Percentiles rank a stretch among this genome's conserved stretches.
These are phyloP conservation scores for Claviceps cyperi DNA, from an alignment of 2,329 filamentous ascomycete species.

Conservation along the genomic window DNA sequence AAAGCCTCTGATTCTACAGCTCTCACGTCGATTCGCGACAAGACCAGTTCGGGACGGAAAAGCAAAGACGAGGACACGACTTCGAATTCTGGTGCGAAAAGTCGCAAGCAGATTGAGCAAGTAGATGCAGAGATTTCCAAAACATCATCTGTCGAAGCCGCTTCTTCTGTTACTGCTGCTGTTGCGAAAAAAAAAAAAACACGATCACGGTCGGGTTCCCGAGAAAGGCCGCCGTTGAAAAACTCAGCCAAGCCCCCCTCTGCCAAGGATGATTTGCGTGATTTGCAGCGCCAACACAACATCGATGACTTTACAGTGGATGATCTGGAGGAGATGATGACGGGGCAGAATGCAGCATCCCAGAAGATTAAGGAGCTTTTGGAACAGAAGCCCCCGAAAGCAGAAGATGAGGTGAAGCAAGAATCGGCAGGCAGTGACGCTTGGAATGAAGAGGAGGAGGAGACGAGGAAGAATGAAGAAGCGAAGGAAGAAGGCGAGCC, in stretches of 20 bases:
- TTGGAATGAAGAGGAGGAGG: slow-evolving; percentile 6
- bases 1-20: slow-evolving; percentile 2
- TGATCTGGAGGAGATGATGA: slow-evolving; percentile 37
- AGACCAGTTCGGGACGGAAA: slow-evolving; percentile 13
- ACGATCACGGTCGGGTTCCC: slow-evolving; percentile 26
- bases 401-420: slow-evolving; percentile 4
- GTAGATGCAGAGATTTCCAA: background rate
- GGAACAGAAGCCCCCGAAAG: slow-evolving; percentile 13
- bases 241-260: slow-evolving; percentile 41
- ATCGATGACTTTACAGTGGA: slow-evolving; percentile 47
- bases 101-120: slow-evolving; percentile 11
- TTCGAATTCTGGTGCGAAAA: slow-evolving; percentile 17
- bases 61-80: slow-evolving; percentile 16
- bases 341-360: slow-evolving; percentile 19
- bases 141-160: no score
- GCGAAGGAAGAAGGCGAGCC: slow-evolving; percentile 14
- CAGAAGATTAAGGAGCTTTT: slow-evolving; percentile 13
- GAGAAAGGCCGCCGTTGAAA: slow-evolving; percentile 29
- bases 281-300: slow-evolving; percentile 36
- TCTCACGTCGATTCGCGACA: slow-evolving; percentile 12
- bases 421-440: background rate
- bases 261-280: slow-evolving; percentile 39
- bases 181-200: slow-evolving; percentile 13
- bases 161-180: background rate
- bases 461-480: background rate